Base-by-base conservation (phyloP, 2,329 filamentous ascomycete genomes). In the Rhexocercosporidium sp. region DNA sequence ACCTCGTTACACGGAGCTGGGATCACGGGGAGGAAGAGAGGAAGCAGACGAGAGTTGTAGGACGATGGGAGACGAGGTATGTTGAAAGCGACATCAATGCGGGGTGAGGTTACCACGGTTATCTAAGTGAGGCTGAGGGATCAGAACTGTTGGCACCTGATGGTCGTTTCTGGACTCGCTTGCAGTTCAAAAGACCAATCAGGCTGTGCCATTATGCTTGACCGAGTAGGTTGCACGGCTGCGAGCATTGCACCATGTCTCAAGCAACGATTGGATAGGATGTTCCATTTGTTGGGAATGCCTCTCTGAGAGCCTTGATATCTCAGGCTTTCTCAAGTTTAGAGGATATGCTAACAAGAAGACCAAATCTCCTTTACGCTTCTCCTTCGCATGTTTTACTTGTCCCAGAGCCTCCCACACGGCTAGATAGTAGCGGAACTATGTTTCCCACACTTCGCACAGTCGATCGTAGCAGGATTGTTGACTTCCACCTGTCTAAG, bases 1-100 rank as follows among this genome's bases (percentile, higher is more conserved):
- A 62, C 59, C 59, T 60, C 4, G 59, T 62, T 62, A 62, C 59
- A 62, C 59, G 20, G 46, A 18, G 14, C n/a, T 53, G 25, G 57
- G 18, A 37, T 34, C 27, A 47, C 59, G 46, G 34, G 59, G n/a
- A 27, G 29, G 27, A 34, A 16, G 20, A 31, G 25, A 14, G 16
- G 25, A 18, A 18, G n/a, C 5, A 18, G 6, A 12, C 11, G 29
- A 16, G 37, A 27, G 2, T 49, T 16, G 59, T 31, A 34, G n/a
- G 44, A 49, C 41, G 44, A 34, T 25, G 39, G 25, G n/a, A 31
- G 29, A 34, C 25, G 29, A 34, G 29, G 27, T 37, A 8, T 25
- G 9, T 31, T 14, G 44, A 46, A 25, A 27, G 34, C 29, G 34
- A 27, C 5, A 11, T 14, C 11, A 14, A 60, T 7, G 57, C 11